A percentile compares a stretch with the other conserved stretches of the same genome.
phyloP scores from a whole-genome alignment of 208 protist species.

The Spongospora subterranea region DNA sequence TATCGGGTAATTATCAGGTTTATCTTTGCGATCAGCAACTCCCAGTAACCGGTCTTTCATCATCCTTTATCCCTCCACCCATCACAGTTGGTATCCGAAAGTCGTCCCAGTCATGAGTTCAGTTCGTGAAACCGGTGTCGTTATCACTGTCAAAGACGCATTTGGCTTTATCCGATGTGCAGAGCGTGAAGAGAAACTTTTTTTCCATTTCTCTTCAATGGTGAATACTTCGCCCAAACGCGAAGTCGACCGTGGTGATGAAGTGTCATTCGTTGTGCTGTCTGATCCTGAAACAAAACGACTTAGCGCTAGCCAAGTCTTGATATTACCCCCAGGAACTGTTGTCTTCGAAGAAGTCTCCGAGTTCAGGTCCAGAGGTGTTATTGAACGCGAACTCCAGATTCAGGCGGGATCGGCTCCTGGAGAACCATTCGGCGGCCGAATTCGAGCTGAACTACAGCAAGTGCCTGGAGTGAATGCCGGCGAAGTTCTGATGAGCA shows the following conservation, averaged over 20 bases:
- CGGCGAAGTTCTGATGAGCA: neutral
- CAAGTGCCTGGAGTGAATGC: neutral
- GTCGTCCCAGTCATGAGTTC: too few species aligned
- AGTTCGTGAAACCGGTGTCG: slow-evolving; percentile 49
- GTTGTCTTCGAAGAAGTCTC: slow-evolving; percentile 46
- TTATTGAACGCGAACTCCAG: slow-evolving; percentile 47
- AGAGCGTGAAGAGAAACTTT: slow-evolving; percentile 30
- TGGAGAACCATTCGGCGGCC: slow-evolving; percentile 25
- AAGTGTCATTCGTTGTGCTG: slow-evolving; percentile 20
- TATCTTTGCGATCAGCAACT: too few species aligned
- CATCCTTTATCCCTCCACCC: too few species aligned
- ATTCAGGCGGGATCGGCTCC: neutral
- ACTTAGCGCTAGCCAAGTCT: slow-evolving; percentile 1
- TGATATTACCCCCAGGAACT: slow-evolving; percentile 24
- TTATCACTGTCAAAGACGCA: slow-evolving; percentile 52
- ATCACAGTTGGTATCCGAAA: too few species aligned
- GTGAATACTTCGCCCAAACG: slow-evolving; percentile 38
- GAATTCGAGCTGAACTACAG: neutral
- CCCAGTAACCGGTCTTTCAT: too few species aligned
- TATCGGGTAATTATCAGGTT: too few species aligned
- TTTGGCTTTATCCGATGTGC: slow-evolving; percentile 49
- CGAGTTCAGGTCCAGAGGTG: neutral
- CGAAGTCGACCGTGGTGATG: neutral
- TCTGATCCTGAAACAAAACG: slow-evolving; percentile 17
- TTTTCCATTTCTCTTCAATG: slow-evolving; percentile 41